Conservation (phyloP, 768 basidiomycete genomes). For the Pleurotus tuber-regium region DNA sequence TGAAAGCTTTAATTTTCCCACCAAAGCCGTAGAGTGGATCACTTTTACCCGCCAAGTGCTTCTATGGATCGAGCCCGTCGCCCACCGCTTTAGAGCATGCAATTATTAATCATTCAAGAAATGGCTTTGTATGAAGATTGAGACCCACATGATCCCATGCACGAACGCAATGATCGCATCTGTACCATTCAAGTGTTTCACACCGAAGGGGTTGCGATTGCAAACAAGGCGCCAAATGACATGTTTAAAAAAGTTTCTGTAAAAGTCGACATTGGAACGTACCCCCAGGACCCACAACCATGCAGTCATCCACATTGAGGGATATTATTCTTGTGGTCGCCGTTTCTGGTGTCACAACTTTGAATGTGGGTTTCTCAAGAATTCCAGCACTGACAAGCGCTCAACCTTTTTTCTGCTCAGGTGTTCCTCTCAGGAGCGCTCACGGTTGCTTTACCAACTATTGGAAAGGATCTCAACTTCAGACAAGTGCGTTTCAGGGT, state of each 20-base stretch:
- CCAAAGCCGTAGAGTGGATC: no score
- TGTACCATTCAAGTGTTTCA: not conserved
- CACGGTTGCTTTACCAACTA: conserved; percentile 25
- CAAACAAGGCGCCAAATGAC: no score
- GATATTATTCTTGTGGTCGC: conserved; percentile 19
- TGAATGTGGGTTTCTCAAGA: conserved; percentile 15
- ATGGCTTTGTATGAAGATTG: not conserved
- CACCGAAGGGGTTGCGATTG: not conserved
- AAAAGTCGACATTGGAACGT: conserved; percentile 1
- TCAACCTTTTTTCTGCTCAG: conserved; percentile 11
- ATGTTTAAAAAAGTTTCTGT: not conserved
- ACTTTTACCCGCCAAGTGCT: no score
- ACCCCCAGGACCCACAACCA: not conserved
- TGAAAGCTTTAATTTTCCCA: no score
- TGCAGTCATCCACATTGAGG: conserved; percentile 8
- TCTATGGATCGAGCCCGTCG: not conserved
- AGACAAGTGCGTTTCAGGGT: conserved; percentile 12
- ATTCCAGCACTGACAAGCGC: not conserved
- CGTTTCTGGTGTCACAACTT: conserved; percentile 23
- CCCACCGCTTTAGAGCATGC: not conserved
- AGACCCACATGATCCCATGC: not conserved
- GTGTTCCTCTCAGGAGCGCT: conserved; percentile 23
- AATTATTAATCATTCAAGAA: no score
- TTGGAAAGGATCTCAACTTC: conserved; percentile 22
- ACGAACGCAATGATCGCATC: not conserved